Evolutionary conservation across 257 asterid genomes (phyloP).

Genomic region (Solanum corneliomulleri): DNA sequence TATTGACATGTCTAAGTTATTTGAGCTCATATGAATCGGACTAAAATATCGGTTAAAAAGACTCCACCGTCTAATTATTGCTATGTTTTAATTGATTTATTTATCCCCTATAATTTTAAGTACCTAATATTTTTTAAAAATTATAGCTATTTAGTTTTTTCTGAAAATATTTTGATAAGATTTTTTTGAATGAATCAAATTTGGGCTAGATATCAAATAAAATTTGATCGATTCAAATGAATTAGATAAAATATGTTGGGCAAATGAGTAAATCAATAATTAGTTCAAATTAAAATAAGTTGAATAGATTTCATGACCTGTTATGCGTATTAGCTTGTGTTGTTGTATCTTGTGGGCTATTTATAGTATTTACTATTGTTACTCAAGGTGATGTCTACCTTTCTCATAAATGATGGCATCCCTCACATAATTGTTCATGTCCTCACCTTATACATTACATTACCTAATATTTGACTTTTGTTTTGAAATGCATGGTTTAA

Average conservation of each 20-base stretch:
- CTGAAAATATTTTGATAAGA: too few species aligned
- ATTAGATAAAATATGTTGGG: too few species aligned
- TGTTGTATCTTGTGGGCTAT: neutral
- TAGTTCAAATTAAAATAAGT: too few species aligned
- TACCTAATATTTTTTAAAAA: too few species aligned
- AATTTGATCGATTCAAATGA: too few species aligned
- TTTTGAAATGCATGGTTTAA: neutral
- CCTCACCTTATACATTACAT: neutral
- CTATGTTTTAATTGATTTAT: neutral
- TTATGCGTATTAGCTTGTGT: neutral
- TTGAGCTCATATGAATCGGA: neutral
- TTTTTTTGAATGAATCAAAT: too few species aligned
- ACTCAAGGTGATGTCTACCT: neutral
- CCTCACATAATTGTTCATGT: neutral
- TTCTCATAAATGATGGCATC: neutral
- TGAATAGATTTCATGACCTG: neutral
- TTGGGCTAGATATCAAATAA: too few species aligned
- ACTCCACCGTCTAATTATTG: neutral
- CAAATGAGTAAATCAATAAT: too few species aligned
- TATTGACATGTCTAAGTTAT: neutral
- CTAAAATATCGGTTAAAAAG: neutral
- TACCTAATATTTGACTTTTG: neutral
- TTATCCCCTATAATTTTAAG: neutral
- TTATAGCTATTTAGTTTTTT: too few species aligned
- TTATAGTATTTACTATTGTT: neutral